These are phyloP conservation scores for Erysimum pusillum DNA, from an alignment of 441 rosid species.

Conservation along the genomic window DNA sequence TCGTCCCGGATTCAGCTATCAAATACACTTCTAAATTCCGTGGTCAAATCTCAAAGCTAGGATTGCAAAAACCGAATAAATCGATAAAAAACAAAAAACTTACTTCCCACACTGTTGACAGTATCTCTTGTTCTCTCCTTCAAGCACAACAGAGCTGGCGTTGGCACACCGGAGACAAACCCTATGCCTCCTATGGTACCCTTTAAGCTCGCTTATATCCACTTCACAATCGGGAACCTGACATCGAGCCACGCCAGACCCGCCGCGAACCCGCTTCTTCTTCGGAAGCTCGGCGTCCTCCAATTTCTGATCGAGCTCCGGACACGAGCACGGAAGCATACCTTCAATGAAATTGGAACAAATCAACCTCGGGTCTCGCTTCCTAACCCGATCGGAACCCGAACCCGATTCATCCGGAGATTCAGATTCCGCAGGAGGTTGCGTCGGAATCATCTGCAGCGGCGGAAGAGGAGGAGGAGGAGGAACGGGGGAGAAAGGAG, in stretches of 20 bases:
- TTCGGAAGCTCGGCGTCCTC: constrained; percentile 67
- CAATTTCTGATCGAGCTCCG: constrained; percentile 78
- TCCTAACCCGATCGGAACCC: constrained; percentile 66
- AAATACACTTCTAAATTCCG: constrained; percentile 14
- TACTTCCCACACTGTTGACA: constrained; percentile 99
- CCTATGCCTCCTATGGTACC: constrained; percentile 90
- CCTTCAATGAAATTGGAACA: constrained; percentile 92
- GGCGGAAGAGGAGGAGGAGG: constrained; percentile 28
- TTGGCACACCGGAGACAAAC: constrained; percentile 91
- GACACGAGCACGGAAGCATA: constrained; percentile 84
- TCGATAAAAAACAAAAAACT: constrained; percentile 24
- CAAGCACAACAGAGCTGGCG: constrained; percentile 65
- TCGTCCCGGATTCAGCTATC: not conserved
- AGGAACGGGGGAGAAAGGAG: constrained; percentile 26
- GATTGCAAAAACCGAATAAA: constrained; percentile 13
- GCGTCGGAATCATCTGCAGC: constrained; percentile 20
- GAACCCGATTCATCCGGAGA: constrained; percentile 40
- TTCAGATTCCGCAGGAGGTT: constrained; percentile 26
- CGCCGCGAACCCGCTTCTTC: constrained; percentile 66
- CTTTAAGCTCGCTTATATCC: constrained; percentile 89
- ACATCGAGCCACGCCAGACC: constrained; percentile 58
- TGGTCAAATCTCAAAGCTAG: constrained; percentile 3
- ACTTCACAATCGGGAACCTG: constrained; percentile 86
- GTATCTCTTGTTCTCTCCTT: constrained; percentile 83
- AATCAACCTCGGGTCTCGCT: constrained; percentile 86